A percentile compares a stretch with the other conserved stretches of the same genome.
Evolutionary conservation across 176 grass and related monocot species (phyloP).

Genomic region (Poa annua): DNA sequence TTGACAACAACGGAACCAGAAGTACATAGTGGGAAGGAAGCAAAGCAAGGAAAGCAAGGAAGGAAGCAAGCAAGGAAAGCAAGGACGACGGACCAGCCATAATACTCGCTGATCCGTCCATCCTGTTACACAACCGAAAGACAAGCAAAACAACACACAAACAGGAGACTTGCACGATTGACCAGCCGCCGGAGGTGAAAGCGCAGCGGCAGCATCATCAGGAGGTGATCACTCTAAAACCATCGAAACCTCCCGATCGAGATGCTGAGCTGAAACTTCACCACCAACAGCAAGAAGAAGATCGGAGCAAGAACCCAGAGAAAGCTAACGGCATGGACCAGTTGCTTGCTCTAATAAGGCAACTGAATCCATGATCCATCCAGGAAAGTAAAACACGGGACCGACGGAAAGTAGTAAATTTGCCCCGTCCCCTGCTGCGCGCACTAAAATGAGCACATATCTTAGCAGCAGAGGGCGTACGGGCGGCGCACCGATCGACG

Average conservation of each 20-base stretch:
- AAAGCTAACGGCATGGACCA: background rate
- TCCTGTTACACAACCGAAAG: constrained; percentile 1
- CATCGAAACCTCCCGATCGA: constrained; percentile 26
- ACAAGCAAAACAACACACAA: background rate
- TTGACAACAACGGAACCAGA: background rate
- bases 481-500: background rate
- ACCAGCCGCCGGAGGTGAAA: background rate
- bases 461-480: constrained; percentile 44
- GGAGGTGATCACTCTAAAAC: constrained; percentile 44
- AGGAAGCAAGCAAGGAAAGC: background rate
- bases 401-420: too few species aligned
- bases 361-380: background rate
- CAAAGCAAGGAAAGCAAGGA: background rate
- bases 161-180: background rate
- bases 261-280: background rate
- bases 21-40: background rate
- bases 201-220: background rate
- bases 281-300: background rate
- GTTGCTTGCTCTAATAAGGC: background rate
- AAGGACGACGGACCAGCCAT: constrained; percentile 4
- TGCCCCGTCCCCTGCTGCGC: constrained; percentile 10
- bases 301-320: background rate
- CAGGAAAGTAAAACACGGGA: background rate
- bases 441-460: constrained; percentile 43
- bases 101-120: constrained; percentile 28